Evolutionary conservation across 371 early-diverging fungal genomes (phyloP), one percentile per base, ranked within the genome.

Genomic region (Entomophthora muscae): DNA sequence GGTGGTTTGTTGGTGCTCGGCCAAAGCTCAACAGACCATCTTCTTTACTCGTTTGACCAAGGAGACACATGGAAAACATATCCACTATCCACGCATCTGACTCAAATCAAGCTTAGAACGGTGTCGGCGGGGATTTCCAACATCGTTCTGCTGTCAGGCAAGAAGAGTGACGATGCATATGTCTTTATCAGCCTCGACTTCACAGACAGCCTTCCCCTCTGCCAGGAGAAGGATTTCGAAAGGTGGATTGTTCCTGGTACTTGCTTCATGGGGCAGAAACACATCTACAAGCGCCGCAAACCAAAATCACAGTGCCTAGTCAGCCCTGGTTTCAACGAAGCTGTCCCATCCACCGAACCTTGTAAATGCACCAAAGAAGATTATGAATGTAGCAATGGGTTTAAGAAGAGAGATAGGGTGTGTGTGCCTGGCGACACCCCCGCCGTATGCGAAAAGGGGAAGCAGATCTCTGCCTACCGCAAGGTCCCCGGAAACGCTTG

Each of bases 351-450:
- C 27, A 79, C 74, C 24, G 75, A 81, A 31, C 69, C 74, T 63
- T 97, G 98, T 65, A 70, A 73, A 21, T 97, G 98, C 72, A 76
- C 85, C 0, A 78, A 77, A 33, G 78, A 78, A 27, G 96, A 97
- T 71, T 95, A 80, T 67, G 95, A 95, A 74, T 97, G 98, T 70
- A 93, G 93, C 70, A 86, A 80, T 67, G 84, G 87, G 68, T 93
- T 83, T 71, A 78, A 78, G 21, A 79, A 77, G 1, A 68, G 80
- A 0, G 67, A 75, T 54, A 79, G 81, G 17, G 64, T 73, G 30
- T 91, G 91, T 70, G 69, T 71, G 3, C 76, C 77, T 54, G 67
- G 69, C 12, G 84, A 81, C 2, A 65, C 66, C 3, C 71, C 87
- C 17, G 73, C 79, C 1, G 60, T 71, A 21, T 90, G 89, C 71